Evolutionary conservation across 805 yeast genomes (phyloP), one percentile per base, ranked within the genome.

Genomic region (Metschnikowia chrysomelidarum): DNA sequence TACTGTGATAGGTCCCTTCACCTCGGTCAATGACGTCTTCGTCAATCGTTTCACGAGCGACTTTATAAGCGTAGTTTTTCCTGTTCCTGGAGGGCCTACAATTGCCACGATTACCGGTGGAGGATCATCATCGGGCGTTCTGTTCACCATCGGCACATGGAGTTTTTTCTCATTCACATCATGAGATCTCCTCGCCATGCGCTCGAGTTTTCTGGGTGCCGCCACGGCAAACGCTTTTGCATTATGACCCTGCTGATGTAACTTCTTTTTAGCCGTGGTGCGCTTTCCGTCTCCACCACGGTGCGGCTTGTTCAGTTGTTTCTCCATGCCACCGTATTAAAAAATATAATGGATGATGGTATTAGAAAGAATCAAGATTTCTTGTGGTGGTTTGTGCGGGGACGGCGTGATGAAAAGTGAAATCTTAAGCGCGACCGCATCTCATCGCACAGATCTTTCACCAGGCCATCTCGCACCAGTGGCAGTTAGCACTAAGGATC

Each of bases 11-110:
- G 99, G 98, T 7, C 99, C 99, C 51, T 86, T 86, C 36, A 93
- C 76, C 48, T 93, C 98, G 21, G 78, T 70, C 28, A 93, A 61
- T 0, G 93, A 76, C 19, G 94, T 87, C 60, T 93, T 93, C 4
- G 98, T 79, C 60, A 87, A 74, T 57, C 97, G 69, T 60, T 91
- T 75, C 5, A 93, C 87, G 36, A 93, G 67, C 5, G 97, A 87
- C 57, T 87, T 82, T 53, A 93, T 87, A 53, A 93, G 69, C 0
- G 98, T 91, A 11, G 97, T 79, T 57, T 93, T 93, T 46, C 99
- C 99, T 0, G 98, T 93, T 11, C 99, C 99, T 7, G 96, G 95
- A 9, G 99, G 99, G 0, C 99, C 99, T 9, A 93, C 96, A 6
- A 93, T 95, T 0, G 96, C 96, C 16, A 93, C 87, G 38, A 93